Conservation (phyloP, 176 grass and related monocot genomes). For the Avena sativa region DNA sequence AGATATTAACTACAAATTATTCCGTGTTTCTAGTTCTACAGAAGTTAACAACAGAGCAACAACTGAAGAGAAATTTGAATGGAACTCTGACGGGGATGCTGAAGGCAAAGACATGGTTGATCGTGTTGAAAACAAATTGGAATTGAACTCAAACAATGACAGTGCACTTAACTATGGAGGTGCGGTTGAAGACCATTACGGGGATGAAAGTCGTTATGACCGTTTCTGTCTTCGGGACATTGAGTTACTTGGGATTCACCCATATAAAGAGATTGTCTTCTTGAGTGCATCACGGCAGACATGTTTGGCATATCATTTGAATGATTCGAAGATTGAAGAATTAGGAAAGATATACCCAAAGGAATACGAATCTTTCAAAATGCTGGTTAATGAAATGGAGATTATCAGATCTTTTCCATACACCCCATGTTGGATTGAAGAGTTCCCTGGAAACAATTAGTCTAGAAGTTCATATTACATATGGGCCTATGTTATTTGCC, state of each 20-base stretch:
- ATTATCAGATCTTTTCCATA: neutral
- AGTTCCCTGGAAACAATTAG: neutral
- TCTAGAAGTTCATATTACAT: neutral
- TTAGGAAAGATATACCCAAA: neutral
- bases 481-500: neutral
- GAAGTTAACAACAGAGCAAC: neutral
- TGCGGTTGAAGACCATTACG: conserved; percentile 40
- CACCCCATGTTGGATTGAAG: conserved; percentile 28
- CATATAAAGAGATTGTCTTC: conserved; percentile 9
- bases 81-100: neutral
- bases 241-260: conserved; percentile 1
- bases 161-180: no score
- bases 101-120: neutral
- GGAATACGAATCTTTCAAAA: neutral
- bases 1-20: neutral
- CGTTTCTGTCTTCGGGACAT: neutral
- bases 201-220: conserved; percentile 55
- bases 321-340: neutral
- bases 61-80: neutral
- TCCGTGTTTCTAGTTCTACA: neutral
- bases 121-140: neutral
- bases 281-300: neutral
- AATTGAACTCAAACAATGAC: no score
- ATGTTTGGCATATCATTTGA: neutral
- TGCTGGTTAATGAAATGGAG: neutral